These are phyloP conservation scores for Larix kaempferi DNA, from an alignment of 75 land plant genomes.

Conservation along the genomic window DNA sequence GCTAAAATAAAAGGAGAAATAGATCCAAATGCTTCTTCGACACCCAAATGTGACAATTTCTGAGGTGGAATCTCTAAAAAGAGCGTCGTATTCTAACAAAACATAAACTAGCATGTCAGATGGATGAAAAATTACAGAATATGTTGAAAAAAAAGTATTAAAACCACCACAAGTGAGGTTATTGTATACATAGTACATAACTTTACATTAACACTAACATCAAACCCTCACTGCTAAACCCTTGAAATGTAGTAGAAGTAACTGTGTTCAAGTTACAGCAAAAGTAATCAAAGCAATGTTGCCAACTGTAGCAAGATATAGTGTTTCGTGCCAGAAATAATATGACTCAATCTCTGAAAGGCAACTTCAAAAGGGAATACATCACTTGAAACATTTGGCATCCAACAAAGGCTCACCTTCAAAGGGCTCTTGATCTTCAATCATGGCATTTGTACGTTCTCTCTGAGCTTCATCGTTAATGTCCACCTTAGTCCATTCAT, in stretches of 20 bases:
- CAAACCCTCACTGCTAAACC: too few species aligned
- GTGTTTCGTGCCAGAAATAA: not conserved
- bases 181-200: too few species aligned
- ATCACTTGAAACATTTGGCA: constrained; percentile 96
- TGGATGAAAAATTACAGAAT: too few species aligned
- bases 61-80: too few species aligned
- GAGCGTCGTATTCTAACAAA: too few species aligned
- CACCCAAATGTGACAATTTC: too few species aligned
- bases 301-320: not conserved
- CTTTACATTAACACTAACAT: too few species aligned
- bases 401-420: constrained; percentile 87
- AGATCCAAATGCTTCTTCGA: too few species aligned
- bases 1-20: too few species aligned
- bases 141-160: too few species aligned
- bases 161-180: too few species aligned
- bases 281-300: not conserved
- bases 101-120: too few species aligned
- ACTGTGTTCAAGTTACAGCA: not conserved
- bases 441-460: constrained; percentile 82
- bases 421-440: constrained; percentile 87
- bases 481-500: constrained; percentile 92
- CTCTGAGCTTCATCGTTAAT: constrained; percentile 79
- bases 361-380: not conserved
- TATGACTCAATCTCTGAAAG: not conserved
- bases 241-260: not conserved